Evolutionary conservation across 345 rosid species (phyloP).

Genomic region (Gossypium turneri): DNA sequence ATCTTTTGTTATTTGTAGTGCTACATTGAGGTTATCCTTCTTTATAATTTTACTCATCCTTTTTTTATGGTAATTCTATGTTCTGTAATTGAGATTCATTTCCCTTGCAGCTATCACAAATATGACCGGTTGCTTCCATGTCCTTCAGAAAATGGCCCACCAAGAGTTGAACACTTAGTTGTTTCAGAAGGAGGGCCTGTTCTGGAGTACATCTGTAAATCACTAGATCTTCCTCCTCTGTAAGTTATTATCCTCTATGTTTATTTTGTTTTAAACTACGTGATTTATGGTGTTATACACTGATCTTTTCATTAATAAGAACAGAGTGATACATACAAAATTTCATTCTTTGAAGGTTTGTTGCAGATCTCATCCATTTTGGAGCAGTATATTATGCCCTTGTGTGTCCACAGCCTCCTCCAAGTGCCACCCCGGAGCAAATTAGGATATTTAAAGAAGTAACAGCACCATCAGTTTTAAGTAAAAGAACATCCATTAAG

Average conservation of each 20-base stretch:
- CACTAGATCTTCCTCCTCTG: constrained; percentile 81
- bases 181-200: constrained; percentile 62
- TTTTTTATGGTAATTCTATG: background rate
- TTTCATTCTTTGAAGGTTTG: constrained; percentile 77
- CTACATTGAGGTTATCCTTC: background rate
- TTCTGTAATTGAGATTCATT: background rate
- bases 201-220: constrained; percentile 51
- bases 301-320: constrained; percentile 11
- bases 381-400: constrained; percentile 93
- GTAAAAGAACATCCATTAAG: constrained; percentile 63
- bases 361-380: constrained; percentile 89
- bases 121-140: constrained; percentile 77
- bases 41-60: constrained; percentile 9
- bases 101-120: constrained; percentile 47
- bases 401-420: constrained; percentile 89
- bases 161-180: constrained; percentile 82
- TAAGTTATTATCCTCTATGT: constrained; percentile 34
- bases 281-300: background rate
- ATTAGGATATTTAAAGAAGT: constrained; percentile 54
- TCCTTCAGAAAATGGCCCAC: constrained; percentile 50
- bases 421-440: constrained; percentile 71
- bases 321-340: constrained; percentile 30
- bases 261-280: constrained; percentile 7
- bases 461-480: constrained; percentile 60
- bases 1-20: background rate